phyloP scores from a whole-genome alignment of 192 early-diverging fungal species.

The Bifiguratus adelaidae region DNA sequence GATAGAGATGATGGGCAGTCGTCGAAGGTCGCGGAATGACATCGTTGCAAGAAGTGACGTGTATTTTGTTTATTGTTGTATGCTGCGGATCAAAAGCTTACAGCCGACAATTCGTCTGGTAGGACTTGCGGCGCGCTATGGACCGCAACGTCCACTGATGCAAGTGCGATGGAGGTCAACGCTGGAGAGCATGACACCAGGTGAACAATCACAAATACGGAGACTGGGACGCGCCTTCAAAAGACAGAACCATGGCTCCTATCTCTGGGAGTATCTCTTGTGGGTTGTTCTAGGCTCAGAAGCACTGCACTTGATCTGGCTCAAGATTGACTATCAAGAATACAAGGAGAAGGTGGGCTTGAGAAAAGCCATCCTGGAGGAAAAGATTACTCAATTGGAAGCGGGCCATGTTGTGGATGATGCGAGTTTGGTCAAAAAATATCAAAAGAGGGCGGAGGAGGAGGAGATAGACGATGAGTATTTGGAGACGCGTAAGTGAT shows the following conservation, averaged over 20 bases:
- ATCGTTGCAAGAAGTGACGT: too few relatives aligned
- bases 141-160: too few relatives aligned
- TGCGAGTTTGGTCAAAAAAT: conserved; percentile 6
- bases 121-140: too few relatives aligned
- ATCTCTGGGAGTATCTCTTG: conserved; percentile 21
- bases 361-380: conserved; percentile 12
- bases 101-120: too few relatives aligned
- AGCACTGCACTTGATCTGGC: conserved; percentile 23
- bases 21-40: conserved; percentile 14
- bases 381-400: conserved; percentile 13
- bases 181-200: too few relatives aligned
- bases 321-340: conserved; percentile 21
- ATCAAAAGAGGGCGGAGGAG: conserved; percentile 8
- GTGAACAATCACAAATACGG: too few relatives aligned
- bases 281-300: conserved; percentile 28
- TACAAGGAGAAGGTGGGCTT: conserved; percentile 11
- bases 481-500: conserved; percentile 20
- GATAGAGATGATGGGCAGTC: conserved; percentile 19
- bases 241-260: conserved; percentile 16
- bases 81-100: too few relatives aligned
- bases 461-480: conserved; percentile 17
- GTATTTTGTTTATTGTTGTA: too few relatives aligned
- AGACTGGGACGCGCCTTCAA: conserved; percentile 8
- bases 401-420: conserved; percentile 6
- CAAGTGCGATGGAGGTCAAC: too few relatives aligned